Conservation (phyloP, 345 rosid genomes). For the Eucalyptus curtisii region DNA sequence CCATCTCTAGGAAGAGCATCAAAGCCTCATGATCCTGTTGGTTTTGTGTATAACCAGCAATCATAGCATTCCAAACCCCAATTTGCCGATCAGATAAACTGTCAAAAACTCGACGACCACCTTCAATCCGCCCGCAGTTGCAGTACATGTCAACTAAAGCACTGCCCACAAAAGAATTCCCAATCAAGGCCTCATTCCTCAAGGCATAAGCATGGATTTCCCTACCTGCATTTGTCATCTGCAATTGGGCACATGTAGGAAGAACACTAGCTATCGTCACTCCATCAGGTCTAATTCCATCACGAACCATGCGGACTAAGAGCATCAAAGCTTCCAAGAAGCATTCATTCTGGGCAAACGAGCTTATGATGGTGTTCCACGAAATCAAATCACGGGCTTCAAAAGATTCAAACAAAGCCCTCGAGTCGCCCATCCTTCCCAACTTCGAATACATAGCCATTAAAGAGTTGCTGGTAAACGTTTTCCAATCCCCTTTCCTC, state of each 20-base stretch:
- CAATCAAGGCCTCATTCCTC: slow-evolving; percentile 40
- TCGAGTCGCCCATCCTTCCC: slow-evolving; percentile 34
- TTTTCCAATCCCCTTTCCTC: slow-evolving; percentile 41
- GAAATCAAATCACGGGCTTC: slow-evolving; percentile 66
- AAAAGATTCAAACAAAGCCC: slow-evolving; percentile 29
- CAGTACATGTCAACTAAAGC: slow-evolving; percentile 95
- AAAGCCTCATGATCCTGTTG: slow-evolving; percentile 58
- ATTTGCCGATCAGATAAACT: slow-evolving; percentile 24
- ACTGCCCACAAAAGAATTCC: slow-evolving; percentile 80
- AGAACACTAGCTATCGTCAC: slow-evolving; percentile 79
- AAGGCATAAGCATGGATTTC: slow-evolving; percentile 81
- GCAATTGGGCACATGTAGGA: slow-evolving; percentile 74
- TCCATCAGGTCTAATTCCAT: slow-evolving; percentile 62
- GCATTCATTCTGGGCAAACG: slow-evolving; percentile 49
- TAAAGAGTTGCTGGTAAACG: slow-evolving; percentile 63
- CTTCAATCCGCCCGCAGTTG: slow-evolving; percentile 52
- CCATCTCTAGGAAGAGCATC: slow-evolving; percentile 64
- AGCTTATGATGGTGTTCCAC: slow-evolving; percentile 77
- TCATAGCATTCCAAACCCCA: slow-evolving; percentile 90
- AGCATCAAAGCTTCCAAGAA: slow-evolving; percentile 45
- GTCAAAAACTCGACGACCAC: slow-evolving; percentile 59
- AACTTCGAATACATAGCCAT: slow-evolving; percentile 77
- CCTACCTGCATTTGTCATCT: slow-evolving; percentile 47
- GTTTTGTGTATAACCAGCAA: slow-evolving; percentile 74
- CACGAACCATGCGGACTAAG: slow-evolving; percentile 37